Evolutionary conservation across 306 rosid genomes (phyloP).

Genomic region (Myrica gale): DNA sequence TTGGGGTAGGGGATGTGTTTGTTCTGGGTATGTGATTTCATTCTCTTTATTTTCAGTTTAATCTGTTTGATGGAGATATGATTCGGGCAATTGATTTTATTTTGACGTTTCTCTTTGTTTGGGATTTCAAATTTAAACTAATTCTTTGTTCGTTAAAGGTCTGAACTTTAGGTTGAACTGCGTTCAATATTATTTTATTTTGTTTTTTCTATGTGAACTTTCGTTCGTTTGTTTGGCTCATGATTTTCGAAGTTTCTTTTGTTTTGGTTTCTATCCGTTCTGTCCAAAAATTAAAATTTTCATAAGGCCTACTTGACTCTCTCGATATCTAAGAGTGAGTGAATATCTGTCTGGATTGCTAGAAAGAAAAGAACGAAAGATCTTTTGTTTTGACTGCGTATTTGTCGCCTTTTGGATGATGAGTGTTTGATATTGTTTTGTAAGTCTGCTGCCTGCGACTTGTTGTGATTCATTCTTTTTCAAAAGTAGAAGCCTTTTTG

Average conservation of each 20-base stretch:
- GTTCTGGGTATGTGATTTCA: background rate
- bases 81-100: background rate
- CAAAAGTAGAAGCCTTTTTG: slow-evolving; percentile 12
- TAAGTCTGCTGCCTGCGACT: background rate
- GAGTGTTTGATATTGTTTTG: background rate
- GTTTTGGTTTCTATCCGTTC: background rate
- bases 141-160: background rate
- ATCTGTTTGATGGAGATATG: slow-evolving; percentile 14
- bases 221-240: background rate
- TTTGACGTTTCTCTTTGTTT: background rate
- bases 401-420: slow-evolving; percentile 3
- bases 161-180: background rate
- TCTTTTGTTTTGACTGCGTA: background rate
- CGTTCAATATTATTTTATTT: background rate
- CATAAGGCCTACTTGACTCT: background rate
- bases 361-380: too few species aligned
- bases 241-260: background rate
- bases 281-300: background rate
- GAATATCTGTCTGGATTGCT: background rate
- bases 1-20: background rate
- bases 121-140: background rate
- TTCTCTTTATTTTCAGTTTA: background rate
- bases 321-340: background rate
- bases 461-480: background rate
- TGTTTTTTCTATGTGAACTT: background rate